Percentiles rank a stretch among this genome's conserved stretches.
Conservation (phyloP, 139 green algal genomes). For the Volvox africanus region DNA sequence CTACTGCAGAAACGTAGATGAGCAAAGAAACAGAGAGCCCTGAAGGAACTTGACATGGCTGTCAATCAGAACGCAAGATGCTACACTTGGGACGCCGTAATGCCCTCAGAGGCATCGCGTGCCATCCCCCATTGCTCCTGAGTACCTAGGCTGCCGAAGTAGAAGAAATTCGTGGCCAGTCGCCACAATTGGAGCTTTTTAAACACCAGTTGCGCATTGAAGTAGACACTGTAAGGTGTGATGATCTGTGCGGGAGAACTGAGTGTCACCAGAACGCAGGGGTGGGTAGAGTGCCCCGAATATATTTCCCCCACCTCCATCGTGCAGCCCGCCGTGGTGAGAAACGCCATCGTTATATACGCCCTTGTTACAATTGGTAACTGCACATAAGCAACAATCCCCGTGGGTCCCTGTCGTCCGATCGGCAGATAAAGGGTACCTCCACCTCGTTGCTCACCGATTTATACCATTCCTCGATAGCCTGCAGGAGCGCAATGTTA, state of each 20-base stretch:
- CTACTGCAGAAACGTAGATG: not conserved
- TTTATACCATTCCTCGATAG: slow-evolving; percentile 92
- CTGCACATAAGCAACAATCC: slow-evolving; percentile 36
- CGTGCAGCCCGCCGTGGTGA: slow-evolving; percentile 94
- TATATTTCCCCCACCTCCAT: slow-evolving; percentile 83
- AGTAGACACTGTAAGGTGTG: slow-evolving; percentile 97
- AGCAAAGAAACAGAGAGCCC: not conserved
- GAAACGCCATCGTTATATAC: slow-evolving; percentile 95
- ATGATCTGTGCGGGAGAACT: slow-evolving; percentile 83
- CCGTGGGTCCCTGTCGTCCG: not conserved
- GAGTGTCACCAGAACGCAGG: not conserved
- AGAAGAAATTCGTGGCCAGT: slow-evolving; percentile 98
- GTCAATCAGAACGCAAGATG: not conserved
- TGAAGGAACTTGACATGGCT: no score
- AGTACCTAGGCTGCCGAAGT: slow-evolving; percentile 94
- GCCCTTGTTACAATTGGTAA: slow-evolving; percentile 94
- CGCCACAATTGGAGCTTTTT: slow-evolving; percentile 93
- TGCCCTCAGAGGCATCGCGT: not conserved
- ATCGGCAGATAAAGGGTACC: not conserved
- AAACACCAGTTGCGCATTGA: slow-evolving; percentile 94
- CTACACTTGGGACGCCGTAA: not conserved
- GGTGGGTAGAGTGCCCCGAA: not conserved
- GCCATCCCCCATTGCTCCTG: not conserved
- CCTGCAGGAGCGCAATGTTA: slow-evolving; percentile 56
- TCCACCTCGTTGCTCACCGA: not conserved